These are phyloP conservation scores for Spizellomyces sp. DNA, from an alignment of 192 early-diverging fungal genomes.

Conservation along the genomic window DNA sequence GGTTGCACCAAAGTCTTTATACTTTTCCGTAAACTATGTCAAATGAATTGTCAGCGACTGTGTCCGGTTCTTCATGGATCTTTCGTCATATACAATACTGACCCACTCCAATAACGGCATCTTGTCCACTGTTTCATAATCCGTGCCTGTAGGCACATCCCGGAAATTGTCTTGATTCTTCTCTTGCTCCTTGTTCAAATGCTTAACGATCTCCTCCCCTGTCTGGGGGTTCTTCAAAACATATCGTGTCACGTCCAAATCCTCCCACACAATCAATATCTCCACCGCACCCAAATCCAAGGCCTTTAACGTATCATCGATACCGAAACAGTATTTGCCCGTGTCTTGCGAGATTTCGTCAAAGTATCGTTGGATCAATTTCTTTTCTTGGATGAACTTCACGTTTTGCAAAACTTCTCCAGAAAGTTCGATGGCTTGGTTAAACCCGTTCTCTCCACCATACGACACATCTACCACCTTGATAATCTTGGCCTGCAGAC, in stretches of 20 bases:
- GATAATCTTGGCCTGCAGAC: conserved; percentile 85
- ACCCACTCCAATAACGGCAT: conserved; percentile 91
- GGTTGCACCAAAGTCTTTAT: conserved; percentile 93
- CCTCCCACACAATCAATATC: conserved; percentile 96
- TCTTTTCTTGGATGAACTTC: conserved; percentile 99
- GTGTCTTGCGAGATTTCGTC: conserved; percentile 96
- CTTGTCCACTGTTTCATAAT: conserved; percentile 83
- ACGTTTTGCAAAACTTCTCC: conserved; percentile 91
- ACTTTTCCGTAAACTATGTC: conserved; percentile 85
- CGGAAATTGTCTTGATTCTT: conserved; percentile 73
- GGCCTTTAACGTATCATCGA: conserved; percentile 94
- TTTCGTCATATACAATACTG: background rate
- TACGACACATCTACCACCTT: conserved; percentile 97
- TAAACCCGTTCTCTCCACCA: conserved; percentile 99
- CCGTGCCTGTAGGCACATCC: conserved; percentile 63
- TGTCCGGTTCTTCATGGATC: background rate
- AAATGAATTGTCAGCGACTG: background rate
- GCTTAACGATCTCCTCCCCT: conserved; percentile 66
- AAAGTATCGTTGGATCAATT: conserved; percentile 94
- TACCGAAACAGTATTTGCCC: conserved; percentile 94
- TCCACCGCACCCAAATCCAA: conserved; percentile 99
- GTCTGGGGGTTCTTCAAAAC: conserved; percentile 75
- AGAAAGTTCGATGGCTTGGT: conserved; percentile 93
- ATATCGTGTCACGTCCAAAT: conserved; percentile 80
- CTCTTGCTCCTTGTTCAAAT: conserved; percentile 87